A percentile compares a stretch with the other conserved stretches of the same genome.
These are phyloP conservation scores for Ustilago sp. DNA, from an alignment of 1,284 basidiomycete species.

Conservation along the genomic window DNA sequence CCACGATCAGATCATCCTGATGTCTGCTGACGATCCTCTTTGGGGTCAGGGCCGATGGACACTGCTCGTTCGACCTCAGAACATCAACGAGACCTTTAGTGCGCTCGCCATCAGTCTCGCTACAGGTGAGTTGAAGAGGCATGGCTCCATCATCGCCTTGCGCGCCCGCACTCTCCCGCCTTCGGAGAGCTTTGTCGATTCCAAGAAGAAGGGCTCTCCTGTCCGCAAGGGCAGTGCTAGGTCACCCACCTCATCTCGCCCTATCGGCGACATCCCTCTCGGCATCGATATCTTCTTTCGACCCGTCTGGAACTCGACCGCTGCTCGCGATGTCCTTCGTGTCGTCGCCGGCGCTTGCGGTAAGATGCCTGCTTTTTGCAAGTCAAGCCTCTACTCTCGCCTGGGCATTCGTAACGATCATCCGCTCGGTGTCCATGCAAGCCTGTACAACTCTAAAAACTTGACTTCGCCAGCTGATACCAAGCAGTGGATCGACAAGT, in stretches of 20 bases:
- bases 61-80: slow-evolving; percentile 13
- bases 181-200: slow-evolving; percentile 8
- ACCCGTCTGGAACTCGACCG: slow-evolving; percentile 23
- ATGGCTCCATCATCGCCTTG: slow-evolving; percentile 22
- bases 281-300: slow-evolving; percentile 39
- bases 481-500: slow-evolving; percentile 13
- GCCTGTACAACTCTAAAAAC: slow-evolving; percentile 27
- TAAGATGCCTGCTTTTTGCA: slow-evolving; percentile 34
- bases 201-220: slow-evolving; percentile 20
- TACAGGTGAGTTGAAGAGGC: slow-evolving; percentile 16
- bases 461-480: slow-evolving; percentile 19
- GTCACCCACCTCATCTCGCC: slow-evolving; percentile 5
- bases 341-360: slow-evolving; percentile 21
- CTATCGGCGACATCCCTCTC: slow-evolving; percentile 1
- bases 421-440: slow-evolving; percentile 8
- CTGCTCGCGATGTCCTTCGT: slow-evolving; percentile 22
- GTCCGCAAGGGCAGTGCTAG: slow-evolving; percentile 9
- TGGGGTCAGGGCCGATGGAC: slow-evolving; percentile 44
- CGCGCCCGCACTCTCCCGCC: slow-evolving; percentile 24
- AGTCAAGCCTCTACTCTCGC: slow-evolving; percentile 28
- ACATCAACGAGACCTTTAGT: slow-evolving; percentile 21
- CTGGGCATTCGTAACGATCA: slow-evolving; percentile 27
- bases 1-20: slow-evolving; percentile 29
- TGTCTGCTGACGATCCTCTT: slow-evolving; percentile 22
- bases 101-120: slow-evolving; percentile 24